A percentile compares a stretch with the other conserved stretches of the same genome.
Evolutionary conservation across 495 filamentous ascomycete genomes (phyloP).

Genomic region (Podospora didyma): DNA sequence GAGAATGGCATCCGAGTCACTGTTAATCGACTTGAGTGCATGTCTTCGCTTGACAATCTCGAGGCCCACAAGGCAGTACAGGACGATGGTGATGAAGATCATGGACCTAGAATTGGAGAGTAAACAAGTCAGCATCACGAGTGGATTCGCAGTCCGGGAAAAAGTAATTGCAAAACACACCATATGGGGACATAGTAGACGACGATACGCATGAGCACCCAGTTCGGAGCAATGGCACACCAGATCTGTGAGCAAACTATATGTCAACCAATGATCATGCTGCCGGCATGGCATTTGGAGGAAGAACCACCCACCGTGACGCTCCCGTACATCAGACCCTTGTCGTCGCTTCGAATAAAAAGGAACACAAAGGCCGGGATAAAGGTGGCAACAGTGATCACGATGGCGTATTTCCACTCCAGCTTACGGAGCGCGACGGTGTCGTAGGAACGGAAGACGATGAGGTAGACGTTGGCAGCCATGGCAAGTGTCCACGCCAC

Average conservation of each 20-base stretch:
- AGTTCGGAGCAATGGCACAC: slow-evolving; percentile 44
- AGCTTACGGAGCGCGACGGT: slow-evolving; percentile 33
- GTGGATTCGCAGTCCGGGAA: neutral
- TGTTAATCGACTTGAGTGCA: slow-evolving; percentile 32
- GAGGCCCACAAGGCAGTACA: slow-evolving; percentile 39
- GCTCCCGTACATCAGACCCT: slow-evolving; percentile 41
- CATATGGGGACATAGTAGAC: slow-evolving; percentile 46
- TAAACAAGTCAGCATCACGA: too few species aligned
- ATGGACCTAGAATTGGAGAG: slow-evolving; percentile 25
- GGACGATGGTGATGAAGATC: slow-evolving; percentile 33
- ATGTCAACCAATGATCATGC: neutral
- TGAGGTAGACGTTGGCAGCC: slow-evolving; percentile 42
- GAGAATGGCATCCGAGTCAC: slow-evolving; percentile 14
- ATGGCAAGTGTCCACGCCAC: slow-evolving; percentile 48
- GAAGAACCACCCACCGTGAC: slow-evolving; percentile 30
- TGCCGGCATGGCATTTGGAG: neutral
- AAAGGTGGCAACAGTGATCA: slow-evolving; percentile 34
- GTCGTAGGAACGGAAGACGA: slow-evolving; percentile 43
- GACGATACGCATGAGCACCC: slow-evolving; percentile 41
- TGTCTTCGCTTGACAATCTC: slow-evolving; percentile 38
- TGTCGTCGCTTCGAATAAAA: slow-evolving; percentile 34
- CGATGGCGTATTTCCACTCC: slow-evolving; percentile 38
- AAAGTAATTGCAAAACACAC: slow-evolving; percentile 17
- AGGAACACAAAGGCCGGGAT: slow-evolving; percentile 42
- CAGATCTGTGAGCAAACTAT: slow-evolving; percentile 28